Conservation (phyloP, 1,284 basidiomycete species). For the Mycosarcoma mackinlayi region DNA sequence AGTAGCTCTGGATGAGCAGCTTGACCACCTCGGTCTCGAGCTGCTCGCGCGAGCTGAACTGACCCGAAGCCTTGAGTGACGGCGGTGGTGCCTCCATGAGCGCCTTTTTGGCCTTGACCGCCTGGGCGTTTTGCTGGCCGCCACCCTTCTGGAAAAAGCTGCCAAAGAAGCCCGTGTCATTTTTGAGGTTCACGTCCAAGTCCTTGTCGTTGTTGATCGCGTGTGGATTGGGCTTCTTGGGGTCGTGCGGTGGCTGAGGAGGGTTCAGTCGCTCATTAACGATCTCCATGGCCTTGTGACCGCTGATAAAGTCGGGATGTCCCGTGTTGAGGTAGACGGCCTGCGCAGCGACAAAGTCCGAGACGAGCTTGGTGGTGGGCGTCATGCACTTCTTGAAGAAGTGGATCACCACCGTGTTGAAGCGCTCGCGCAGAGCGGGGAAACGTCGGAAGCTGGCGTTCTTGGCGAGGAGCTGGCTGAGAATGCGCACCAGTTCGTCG, state of each 20-base stretch:
- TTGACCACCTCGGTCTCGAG: conserved; percentile 99
- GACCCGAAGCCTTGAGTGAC: conserved; percentile 89
- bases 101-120: conserved; percentile 73
- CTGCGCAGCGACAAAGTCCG: conserved; percentile 94
- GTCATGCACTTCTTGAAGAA: conserved; percentile 92
- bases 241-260: conserved; percentile 51
- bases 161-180: conserved; percentile 87
- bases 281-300: conserved; percentile 94
- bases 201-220: conserved; percentile 91
- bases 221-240: conserved; percentile 68
- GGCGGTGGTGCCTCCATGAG: conserved; percentile 89
- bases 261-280: conserved; percentile 83
- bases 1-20: conserved; percentile 71
- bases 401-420: conserved; percentile 96
- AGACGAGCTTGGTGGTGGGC: conserved; percentile 94
- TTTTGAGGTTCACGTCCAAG: conserved; percentile 87
- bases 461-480: conserved; percentile 95
- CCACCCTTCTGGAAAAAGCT: conserved; percentile 86
- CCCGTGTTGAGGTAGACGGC: conserved; percentile 99
- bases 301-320: conserved; percentile 89
- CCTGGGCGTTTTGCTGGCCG: conserved; percentile 72
- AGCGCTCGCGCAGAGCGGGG: conserved; percentile 88
- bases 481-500: conserved; percentile 98
- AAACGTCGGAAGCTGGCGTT: conserved; percentile 92
- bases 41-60: conserved; percentile 90